Evolutionary conservation across 2,329 filamentous ascomycete genomes (phyloP), one percentile per base, ranked within the genome.

Genomic region (Phyllosticta ampelicida): DNA sequence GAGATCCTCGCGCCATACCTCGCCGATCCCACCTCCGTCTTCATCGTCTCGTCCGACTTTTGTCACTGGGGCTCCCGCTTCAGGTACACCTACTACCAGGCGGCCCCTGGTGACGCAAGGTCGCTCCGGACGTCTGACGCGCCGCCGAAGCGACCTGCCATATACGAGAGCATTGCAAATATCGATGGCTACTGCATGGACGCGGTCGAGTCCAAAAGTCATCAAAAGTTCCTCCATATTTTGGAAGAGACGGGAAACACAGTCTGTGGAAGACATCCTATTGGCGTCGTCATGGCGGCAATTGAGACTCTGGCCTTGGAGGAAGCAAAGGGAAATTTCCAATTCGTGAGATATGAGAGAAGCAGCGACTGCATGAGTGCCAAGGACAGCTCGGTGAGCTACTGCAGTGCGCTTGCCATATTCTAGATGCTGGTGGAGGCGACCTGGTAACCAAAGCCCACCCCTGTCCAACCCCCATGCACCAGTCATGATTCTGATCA

Each of bases 41-140:
- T 97, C 69, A 81, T 99, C 61, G 81, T 97, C 62, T 94, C 88
- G 70, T 96, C 90, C 0, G 94, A 99, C 71, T 99, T 99, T 71
- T 96, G 92, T 63, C 94, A 99, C 72, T 99, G 94, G 94, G 94
- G 94, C 10, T 65, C 77, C 0, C 80, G 89, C 53, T 99, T 96
- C 71, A 77, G 80, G 58, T 99, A 97, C 71, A 89, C 85, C 26
- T 86, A 86, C 60, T 96, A 96, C 70, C 80, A 84, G 29, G 75
- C 81, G 60, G 66, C 76, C 21, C 64, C 71, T 67, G 61, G 72
- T 75, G 67, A 76, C 62, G 62, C 65, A 4, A 63, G 56, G 1
- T 62, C 65, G 9, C 63, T 72, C 13, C 62, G 63, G n/a, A 13
- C 53, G 19, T 55, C 48, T 21, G 57, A 59, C 3, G 51, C 28